phyloP scores from a whole-genome alignment of 1,284 basidiomycete genomes.

The Fereydounia khargensis region DNA sequence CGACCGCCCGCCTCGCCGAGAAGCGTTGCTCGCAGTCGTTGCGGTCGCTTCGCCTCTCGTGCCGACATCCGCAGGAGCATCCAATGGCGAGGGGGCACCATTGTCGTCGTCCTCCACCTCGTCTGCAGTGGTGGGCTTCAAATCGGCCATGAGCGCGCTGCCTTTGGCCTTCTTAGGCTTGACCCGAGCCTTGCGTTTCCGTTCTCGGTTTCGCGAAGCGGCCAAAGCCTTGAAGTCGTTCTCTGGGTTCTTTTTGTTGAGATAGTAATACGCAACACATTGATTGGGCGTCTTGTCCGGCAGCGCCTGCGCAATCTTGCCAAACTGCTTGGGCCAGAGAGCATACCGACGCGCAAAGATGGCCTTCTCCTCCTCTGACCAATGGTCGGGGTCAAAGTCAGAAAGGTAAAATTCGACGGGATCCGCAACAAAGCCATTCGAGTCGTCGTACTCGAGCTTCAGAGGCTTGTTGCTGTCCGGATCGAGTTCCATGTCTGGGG shows the following conservation, averaged over 20 bases:
- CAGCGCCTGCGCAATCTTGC: constrained; percentile 74
- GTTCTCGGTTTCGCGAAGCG: constrained; percentile 47
- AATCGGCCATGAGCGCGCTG: constrained; percentile 55
- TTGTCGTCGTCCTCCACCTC: constrained; percentile 52
- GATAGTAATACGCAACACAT: constrained; percentile 91
- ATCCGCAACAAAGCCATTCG: constrained; percentile 75
- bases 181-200: constrained; percentile 49
- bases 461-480: constrained; percentile 64
- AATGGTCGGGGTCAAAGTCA: constrained; percentile 59
- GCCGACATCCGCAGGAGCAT: constrained; percentile 1
- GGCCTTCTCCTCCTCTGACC: constrained; percentile 81
- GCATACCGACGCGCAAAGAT: constrained; percentile 80
- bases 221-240: constrained; percentile 53
- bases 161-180: constrained; percentile 57
- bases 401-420: constrained; percentile 66
- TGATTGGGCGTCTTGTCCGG: constrained; percentile 82
- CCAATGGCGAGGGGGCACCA: constrained; percentile 8
- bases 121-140: constrained; percentile 52
- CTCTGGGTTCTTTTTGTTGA: constrained; percentile 74
- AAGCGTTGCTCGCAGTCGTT: too few species aligned
- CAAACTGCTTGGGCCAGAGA: constrained; percentile 88
- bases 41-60: background rate
- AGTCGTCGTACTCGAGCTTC: constrained; percentile 70
- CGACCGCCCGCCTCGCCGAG: background rate
- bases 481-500: constrained; percentile 84